A percentile compares a stretch with the other conserved stretches of the same genome.
phyloP scores from a whole-genome alignment of 345 rosid species.

The Citrus maxima region DNA sequence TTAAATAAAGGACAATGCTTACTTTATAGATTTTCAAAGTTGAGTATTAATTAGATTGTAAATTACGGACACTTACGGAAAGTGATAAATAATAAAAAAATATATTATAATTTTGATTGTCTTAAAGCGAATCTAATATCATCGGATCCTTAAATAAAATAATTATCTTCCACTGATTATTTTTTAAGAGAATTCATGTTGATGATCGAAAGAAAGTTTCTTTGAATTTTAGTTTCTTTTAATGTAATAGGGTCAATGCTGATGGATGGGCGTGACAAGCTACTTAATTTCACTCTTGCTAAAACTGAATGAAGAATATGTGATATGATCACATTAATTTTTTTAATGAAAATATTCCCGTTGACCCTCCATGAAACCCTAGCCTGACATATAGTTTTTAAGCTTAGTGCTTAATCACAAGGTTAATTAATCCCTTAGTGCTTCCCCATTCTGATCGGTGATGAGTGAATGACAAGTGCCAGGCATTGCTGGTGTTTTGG shows the following conservation, averaged over 20 bases:
- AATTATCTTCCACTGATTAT: background rate
- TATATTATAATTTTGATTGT: too few relatives aligned
- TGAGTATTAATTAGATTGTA: too few relatives aligned
- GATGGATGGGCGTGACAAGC: background rate
- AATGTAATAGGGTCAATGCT: background rate
- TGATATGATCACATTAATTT: background rate
- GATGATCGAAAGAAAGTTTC: background rate
- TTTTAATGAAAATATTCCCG: background rate
- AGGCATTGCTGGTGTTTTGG: background rate
- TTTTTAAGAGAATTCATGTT: background rate
- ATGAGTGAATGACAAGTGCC: conserved; percentile 24
- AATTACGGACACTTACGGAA: accelerated
- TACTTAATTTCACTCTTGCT: background rate
- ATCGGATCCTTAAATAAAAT: accelerated
- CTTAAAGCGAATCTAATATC: too few relatives aligned
- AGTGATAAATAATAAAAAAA: too few relatives aligned
- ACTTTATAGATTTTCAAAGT: too few relatives aligned
- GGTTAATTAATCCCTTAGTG: background rate
- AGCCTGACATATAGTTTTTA: background rate
- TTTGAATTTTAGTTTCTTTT: background rate
- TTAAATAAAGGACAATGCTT: background rate
- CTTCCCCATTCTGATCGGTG: background rate
- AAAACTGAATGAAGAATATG: background rate
- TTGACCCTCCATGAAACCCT: conserved; percentile 4
- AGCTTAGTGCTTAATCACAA: background rate